Evolutionary conservation across 306 rosid species (phyloP).

Genomic region (Fragaria iinumae): DNA sequence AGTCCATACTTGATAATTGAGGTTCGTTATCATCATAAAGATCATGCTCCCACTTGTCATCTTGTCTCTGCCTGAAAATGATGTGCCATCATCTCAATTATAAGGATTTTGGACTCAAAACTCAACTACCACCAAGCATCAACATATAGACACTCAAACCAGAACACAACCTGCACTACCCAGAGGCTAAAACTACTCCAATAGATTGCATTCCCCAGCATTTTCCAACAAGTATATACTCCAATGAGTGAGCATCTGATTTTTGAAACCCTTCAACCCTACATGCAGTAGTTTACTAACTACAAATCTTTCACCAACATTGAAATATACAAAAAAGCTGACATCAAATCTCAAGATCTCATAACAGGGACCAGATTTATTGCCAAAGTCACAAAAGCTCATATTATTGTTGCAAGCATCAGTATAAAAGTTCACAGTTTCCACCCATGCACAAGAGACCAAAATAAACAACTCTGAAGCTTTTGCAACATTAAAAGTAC

Average conservation of each 20-base stretch:
- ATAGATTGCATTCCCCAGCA: neutral
- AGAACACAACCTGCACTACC: neutral
- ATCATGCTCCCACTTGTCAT: conserved; percentile 99
- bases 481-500: neutral
- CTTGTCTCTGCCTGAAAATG: conserved; percentile 80
- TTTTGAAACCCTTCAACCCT: neutral
- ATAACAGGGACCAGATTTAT: neutral
- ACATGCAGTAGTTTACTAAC: neutral
- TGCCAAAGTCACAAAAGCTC: neutral
- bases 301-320: neutral
- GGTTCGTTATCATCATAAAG: conserved; percentile 59
- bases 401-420: neutral
- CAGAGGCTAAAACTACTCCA: neutral
- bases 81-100: conserved; percentile 15
- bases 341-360: neutral
- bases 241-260: neutral
- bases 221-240: neutral
- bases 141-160: neutral
- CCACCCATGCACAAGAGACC: neutral
- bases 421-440: neutral
- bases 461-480: neutral
- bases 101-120: conserved; percentile 8
- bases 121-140: conserved; percentile 3
- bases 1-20: conserved; percentile 67
- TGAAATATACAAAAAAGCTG: neutral